Evolutionary conservation across 495 filamentous ascomycete species (phyloP).

Genomic region (Darksidea phi): DNA sequence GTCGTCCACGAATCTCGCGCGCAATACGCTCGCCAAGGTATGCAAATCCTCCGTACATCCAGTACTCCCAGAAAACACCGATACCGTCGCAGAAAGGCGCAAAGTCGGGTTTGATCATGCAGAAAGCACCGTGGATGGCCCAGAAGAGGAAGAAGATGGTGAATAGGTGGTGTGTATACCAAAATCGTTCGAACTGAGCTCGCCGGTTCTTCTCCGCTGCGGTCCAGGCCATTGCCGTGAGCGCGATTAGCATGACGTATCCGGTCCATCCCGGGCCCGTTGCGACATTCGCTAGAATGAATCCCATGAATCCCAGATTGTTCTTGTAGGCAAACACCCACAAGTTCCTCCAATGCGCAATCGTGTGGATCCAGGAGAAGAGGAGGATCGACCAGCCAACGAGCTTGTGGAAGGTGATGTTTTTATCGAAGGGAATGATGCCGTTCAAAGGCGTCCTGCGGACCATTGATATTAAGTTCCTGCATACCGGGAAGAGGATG

Average conservation of each 20-base stretch:
- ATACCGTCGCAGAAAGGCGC: constrained; percentile 67
- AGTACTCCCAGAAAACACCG: constrained; percentile 79
- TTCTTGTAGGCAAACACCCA: constrained; percentile 70
- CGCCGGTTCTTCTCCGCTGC: constrained; percentile 67
- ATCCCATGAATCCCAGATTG: constrained; percentile 69
- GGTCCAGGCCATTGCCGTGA: constrained; percentile 68
- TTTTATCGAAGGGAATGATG: constrained; percentile 77
- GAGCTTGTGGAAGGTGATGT: constrained; percentile 78
- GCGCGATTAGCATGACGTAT: constrained; percentile 69
- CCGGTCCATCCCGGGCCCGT: constrained; percentile 78
- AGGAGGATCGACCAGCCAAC: constrained; percentile 79
- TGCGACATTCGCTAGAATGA: constrained; percentile 64
- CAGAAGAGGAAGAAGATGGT: constrained; percentile 80
- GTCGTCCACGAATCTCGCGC: constrained; percentile 66
- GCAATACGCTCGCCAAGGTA: constrained; percentile 70
- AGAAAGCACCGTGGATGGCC: constrained; percentile 76
- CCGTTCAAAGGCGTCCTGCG: constrained; percentile 73
- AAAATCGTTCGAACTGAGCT: constrained; percentile 75
- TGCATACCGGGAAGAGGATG: constrained; percentile 75
- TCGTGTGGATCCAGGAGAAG: constrained; percentile 77
- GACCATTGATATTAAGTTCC: constrained; percentile 71
- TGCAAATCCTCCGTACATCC: constrained; percentile 70
- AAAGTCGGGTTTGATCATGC: constrained; percentile 76
- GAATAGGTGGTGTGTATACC: constrained; percentile 77
- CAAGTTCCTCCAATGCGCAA: constrained; percentile 79